phyloP scores from a whole-genome alignment of 2,329 filamentous ascomycete genomes.

The Beauveria varroae region DNA sequence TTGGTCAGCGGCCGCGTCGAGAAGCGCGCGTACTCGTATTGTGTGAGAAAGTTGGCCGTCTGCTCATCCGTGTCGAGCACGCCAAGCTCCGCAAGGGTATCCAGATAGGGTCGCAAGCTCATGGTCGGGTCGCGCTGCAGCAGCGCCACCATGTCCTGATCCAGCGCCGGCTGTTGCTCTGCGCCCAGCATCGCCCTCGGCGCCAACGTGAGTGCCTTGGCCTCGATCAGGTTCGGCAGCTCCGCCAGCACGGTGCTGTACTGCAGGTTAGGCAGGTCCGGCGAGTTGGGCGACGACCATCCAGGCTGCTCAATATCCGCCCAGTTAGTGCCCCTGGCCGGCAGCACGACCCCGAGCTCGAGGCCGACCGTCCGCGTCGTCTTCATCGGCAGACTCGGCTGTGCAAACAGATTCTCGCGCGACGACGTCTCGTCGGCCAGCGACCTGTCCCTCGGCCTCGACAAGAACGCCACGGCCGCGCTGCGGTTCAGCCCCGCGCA shows the following conservation, averaged over 20 bases:
- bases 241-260: slow-evolving; percentile 77
- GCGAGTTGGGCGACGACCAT: slow-evolving; percentile 74
- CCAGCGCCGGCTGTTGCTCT: slow-evolving; percentile 37
- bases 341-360: slow-evolving; percentile 39
- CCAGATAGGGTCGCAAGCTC: slow-evolving; percentile 72
- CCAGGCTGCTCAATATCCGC: slow-evolving; percentile 78
- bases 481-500: slow-evolving; percentile 65
- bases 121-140: slow-evolving; percentile 64
- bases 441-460: slow-evolving; percentile 47
- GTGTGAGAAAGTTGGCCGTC: slow-evolving; percentile 56
- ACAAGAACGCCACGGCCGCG: slow-evolving; percentile 72
- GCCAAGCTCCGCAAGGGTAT: slow-evolving; percentile 59
- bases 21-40: slow-evolving; percentile 83
- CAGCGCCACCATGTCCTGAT: slow-evolving; percentile 57
- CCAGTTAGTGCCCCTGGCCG: slow-evolving; percentile 55
- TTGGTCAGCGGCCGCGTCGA: slow-evolving; percentile 63
- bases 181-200: slow-evolving; percentile 41
- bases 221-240: slow-evolving; percentile 84
- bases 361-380: slow-evolving; percentile 26
- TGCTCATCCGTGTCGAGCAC: slow-evolving; percentile 41
- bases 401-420: slow-evolving; percentile 16
- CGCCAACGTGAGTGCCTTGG: slow-evolving; percentile 81
- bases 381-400: slow-evolving; percentile 22
- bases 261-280: slow-evolving; percentile 71
- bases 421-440: background rate